Conservation (phyloP, 1,284 basidiomycete species). For the Sphaerobolus stellatus region DNA sequence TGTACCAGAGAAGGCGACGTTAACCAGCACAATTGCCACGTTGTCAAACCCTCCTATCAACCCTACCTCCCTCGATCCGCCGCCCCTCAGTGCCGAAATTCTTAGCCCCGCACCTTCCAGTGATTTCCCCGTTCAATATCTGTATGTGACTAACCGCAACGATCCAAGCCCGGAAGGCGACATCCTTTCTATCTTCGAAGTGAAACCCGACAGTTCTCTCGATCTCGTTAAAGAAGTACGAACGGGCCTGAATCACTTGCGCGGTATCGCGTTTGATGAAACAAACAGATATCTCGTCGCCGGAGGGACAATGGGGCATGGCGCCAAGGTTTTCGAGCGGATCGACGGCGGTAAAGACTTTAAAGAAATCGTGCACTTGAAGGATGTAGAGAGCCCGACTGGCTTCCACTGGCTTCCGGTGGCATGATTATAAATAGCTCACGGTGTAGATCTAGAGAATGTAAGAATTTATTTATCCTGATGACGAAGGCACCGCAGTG, state of each 20-base stretch:
- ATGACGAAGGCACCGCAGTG: too few species aligned
- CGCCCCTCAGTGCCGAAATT: constrained; percentile 58
- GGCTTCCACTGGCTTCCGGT: constrained; percentile 44
- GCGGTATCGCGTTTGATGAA: constrained; percentile 28
- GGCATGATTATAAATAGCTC: too few species aligned
- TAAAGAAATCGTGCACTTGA: constrained; percentile 36
- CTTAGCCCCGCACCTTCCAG: constrained; percentile 48
- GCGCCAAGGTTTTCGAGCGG: constrained; percentile 34
- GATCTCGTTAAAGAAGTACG: constrained; percentile 26
- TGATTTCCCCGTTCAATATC: constrained; percentile 44
- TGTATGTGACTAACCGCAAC: constrained; percentile 66
- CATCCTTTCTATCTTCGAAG: constrained; percentile 54
- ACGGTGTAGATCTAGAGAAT: too few species aligned
- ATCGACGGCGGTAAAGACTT: constrained; percentile 26
- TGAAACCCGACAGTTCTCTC: constrained; percentile 35
- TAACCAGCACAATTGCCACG: constrained; percentile 45
- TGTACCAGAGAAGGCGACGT: constrained; percentile 32
- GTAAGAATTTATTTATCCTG: too few species aligned
- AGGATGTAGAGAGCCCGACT: constrained; percentile 39
- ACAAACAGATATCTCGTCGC: constrained; percentile 28
- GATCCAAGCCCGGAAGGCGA: constrained; percentile 61
- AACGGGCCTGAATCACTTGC: constrained; percentile 32
- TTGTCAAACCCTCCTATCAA: constrained; percentile 40
- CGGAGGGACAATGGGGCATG: constrained; percentile 31
- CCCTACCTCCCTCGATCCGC: constrained; percentile 29